Evolutionary conservation across 176 grass and related monocot genomes (phyloP), one percentile per base, ranked within the genome.

Genomic region (Dendrocalamus sinicus): DNA sequence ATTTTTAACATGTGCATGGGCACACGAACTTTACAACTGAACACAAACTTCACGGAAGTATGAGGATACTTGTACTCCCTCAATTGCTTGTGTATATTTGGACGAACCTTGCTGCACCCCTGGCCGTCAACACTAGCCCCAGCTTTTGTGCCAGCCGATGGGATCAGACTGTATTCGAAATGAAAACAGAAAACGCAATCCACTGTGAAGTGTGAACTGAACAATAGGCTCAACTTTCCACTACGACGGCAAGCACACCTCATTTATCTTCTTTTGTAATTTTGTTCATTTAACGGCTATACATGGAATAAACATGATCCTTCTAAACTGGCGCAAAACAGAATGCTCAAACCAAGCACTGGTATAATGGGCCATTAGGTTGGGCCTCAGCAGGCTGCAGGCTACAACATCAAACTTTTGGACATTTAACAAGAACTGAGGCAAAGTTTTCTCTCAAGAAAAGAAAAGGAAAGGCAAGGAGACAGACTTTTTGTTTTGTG

Each of bases 11-110:
- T 39, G 37, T 4, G 4, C 39, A 30, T 28, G 67, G 6, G 10
- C 11, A 60, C 22, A 58, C n/a, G 9, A 41, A 73, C 41, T 70
- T 12, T 4, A 37, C 15, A 48, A 4, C 55, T 83, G 24, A 73
- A 74, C 1, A 83, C 32, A 63, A 83, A 13, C n/a, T 73, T 44
- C 41, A 83, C 16, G 30, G 5, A 55, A 77, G 41, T 11, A 68
- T 10, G 7, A 19, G 64, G 9, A 3, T 16, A 28, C 19, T 9
- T 65, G 62, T 44, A 19, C n/a, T 59, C 7, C 37, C 43, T 23
- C 37, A 46, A 52, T n/a, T 26, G 48, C 35, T 28, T 58, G 22
- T 28, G 32, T 57, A 22, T 30, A 13, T 19, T 28, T 53, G 24
- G 48, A 53, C 1, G 46, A 51, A 48, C 24, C 22, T 15, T 51